phyloP scores from a whole-genome alignment of 768 basidiomycete species.

The Pluteus cervinus region DNA sequence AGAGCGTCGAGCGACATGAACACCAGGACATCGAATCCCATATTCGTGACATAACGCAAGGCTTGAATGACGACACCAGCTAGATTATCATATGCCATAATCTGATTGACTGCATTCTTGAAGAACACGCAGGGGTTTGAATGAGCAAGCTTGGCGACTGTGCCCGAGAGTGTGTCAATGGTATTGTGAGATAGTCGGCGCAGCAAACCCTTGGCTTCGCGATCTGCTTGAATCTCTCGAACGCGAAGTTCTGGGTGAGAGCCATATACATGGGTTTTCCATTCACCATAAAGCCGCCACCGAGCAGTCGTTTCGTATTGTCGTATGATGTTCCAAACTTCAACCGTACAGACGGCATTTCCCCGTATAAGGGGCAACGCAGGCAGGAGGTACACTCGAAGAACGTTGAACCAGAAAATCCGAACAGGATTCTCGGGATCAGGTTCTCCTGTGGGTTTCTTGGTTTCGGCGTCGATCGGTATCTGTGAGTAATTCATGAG shows the following conservation, averaged over 20 bases:
- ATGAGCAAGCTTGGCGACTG: conserved; percentile 89
- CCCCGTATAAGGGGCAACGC: conserved; percentile 79
- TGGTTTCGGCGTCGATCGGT: conserved; percentile 53
- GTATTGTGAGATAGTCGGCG: conserved; percentile 83
- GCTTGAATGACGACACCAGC: conserved; percentile 87
- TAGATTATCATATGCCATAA: conserved; percentile 95
- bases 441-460: conserved; percentile 47
- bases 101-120: conserved; percentile 82
- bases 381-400: conserved; percentile 80
- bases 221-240: conserved; percentile 76
- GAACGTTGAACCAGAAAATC: conserved; percentile 79
- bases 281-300: conserved; percentile 94
- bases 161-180: conserved; percentile 77
- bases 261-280: conserved; percentile 70
- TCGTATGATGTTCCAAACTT: conserved; percentile 87
- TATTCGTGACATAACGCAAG: conserved; percentile 80
- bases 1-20: conserved; percentile 85
- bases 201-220: conserved; percentile 85
- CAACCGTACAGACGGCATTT: conserved; percentile 85
- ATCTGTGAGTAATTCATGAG: conserved; percentile 22
- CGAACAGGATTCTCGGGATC: conserved; percentile 56
- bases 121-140: conserved; percentile 93
- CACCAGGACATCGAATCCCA: conserved; percentile 92
- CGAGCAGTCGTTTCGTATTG: conserved; percentile 74
- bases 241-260: conserved; percentile 76